Conservation (phyloP, 176 grass and related monocot genomes). For the Bromus sterilis region DNA sequence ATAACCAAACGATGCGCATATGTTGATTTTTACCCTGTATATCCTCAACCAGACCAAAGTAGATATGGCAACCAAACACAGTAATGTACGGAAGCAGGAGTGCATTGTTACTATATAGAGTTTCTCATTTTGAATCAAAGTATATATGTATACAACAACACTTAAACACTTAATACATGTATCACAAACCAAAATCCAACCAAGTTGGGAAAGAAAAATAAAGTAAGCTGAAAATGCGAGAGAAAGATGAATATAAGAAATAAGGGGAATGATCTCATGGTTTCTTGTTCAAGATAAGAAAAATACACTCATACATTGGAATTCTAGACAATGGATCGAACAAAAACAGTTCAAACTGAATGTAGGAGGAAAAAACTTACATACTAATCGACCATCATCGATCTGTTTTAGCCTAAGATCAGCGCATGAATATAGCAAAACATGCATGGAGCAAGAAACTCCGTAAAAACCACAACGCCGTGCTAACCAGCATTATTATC, state of each 20-base stretch:
- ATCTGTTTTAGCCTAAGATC: background rate
- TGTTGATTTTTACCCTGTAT: too few species aligned
- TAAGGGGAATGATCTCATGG: background rate
- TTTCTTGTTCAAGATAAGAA: background rate
- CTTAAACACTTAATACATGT: background rate
- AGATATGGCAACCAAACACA: too few species aligned
- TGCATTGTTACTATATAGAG: too few species aligned
- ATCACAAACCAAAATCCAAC: background rate
- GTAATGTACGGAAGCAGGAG: too few species aligned
- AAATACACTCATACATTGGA: background rate
- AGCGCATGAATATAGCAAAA: background rate
- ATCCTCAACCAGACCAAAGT: too few species aligned
- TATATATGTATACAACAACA: too few species aligned
- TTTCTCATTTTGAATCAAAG: background rate
- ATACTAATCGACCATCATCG: background rate
- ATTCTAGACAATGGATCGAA: background rate
- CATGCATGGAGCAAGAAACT: background rate
- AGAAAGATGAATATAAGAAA: background rate
- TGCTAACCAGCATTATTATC: background rate
- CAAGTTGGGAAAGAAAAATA: background rate
- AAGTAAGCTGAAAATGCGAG: background rate
- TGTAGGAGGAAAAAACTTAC: background rate
- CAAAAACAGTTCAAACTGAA: background rate
- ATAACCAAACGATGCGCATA: too few species aligned
- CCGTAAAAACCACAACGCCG: background rate